Base-by-base conservation (phyloP, 169 alveolate genomes). In the Babesia sp. region DNA sequence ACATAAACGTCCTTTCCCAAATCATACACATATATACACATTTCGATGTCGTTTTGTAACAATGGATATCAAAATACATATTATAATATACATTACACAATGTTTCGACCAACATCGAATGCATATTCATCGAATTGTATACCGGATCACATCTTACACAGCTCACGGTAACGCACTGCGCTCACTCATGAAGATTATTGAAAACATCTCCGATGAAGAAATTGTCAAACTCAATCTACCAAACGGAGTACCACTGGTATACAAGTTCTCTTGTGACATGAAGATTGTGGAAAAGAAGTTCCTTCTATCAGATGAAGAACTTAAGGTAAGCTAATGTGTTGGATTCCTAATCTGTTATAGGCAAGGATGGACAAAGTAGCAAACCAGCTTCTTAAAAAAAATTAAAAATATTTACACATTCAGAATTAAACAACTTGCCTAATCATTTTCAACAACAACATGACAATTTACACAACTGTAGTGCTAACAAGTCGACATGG, bases 101-200 rank as follows among this genome's bases (percentile, higher is more conserved):
- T n/a, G n/a, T n/a, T n/a, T n/a, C n/a, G n/a, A n/a, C n/a, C n/a
- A n/a, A n/a, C n/a, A n/a, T n/a, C n/a, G n/a, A n/a, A n/a, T n/a
- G n/a, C n/a, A n/a, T n/a, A n/a, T n/a, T n/a, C n/a, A n/a, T n/a
- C n/a, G n/a, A n/a, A n/a, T n/a, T n/a, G n/a, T n/a, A n/a, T n/a
- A n/a, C n/a, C n/a, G n/a, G n/a, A n/a, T n/a, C n/a, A n/a, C n/a
- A n/a, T 74, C n/a, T 84, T 92, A 58, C 28, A 11, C 72, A 79
- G 99, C 99, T 28, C 99, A 98, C 83, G 99, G 99, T n/a, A 98
- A 98, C 91, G 94, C 98, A 29, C 87, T 98, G 41, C 91, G 99
- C 83, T 97, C 97, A 28, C 86, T 98, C 31, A 97, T 98, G 26
- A 96, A 96, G 95, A 95, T 95, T 72, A 83, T 98, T 42, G 98